Percentiles rank a stretch among this genome's conserved stretches.
Evolutionary conservation across 495 filamentous ascomycete species (phyloP).

Genomic region (Chaetomidium leptoderma): DNA sequence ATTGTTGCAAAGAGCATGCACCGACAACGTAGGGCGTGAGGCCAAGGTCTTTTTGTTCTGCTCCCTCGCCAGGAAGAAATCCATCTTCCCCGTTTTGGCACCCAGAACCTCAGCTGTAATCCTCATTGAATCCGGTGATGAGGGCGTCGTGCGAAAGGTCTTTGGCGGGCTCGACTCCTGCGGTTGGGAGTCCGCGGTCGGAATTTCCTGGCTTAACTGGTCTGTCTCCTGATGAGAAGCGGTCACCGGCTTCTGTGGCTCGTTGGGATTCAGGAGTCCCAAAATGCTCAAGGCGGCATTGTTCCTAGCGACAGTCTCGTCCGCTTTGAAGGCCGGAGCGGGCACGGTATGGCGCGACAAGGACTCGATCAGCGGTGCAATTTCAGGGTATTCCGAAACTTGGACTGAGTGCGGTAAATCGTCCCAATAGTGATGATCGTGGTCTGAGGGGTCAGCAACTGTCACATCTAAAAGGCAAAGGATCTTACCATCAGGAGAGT

Average conservation of each 20-base stretch:
- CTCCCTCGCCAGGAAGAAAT: slow-evolving; percentile 40
- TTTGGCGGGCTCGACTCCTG: slow-evolving; percentile 43
- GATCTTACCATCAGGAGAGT: not conserved
- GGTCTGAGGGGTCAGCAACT: not conserved
- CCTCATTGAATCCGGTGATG: slow-evolving; percentile 1
- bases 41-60: slow-evolving; percentile 26
- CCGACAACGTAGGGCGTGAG: slow-evolving; percentile 4
- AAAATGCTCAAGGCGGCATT: not conserved
- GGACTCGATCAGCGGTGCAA: not conserved
- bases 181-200: no score
- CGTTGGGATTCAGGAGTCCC: not conserved
- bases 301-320: not conserved
- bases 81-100: slow-evolving; percentile 35
- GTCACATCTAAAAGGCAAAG: not conserved
- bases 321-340: not conserved
- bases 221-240: not conserved
- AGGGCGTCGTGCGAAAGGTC: slow-evolving; percentile 13
- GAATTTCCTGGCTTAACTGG: no score
- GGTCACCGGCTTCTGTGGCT: not conserved
- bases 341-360: not conserved
- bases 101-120: slow-evolving; percentile 30
- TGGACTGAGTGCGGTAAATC: not conserved
- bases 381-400: not conserved
- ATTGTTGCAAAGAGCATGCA: slow-evolving; percentile 19
- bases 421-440: not conserved